A percentile compares a stretch with the other conserved stretches of the same genome.
These are phyloP conservation scores for Pythium vanterpoolii DNA, from an alignment of 352 stramenopile species.

Conservation along the genomic window DNA sequence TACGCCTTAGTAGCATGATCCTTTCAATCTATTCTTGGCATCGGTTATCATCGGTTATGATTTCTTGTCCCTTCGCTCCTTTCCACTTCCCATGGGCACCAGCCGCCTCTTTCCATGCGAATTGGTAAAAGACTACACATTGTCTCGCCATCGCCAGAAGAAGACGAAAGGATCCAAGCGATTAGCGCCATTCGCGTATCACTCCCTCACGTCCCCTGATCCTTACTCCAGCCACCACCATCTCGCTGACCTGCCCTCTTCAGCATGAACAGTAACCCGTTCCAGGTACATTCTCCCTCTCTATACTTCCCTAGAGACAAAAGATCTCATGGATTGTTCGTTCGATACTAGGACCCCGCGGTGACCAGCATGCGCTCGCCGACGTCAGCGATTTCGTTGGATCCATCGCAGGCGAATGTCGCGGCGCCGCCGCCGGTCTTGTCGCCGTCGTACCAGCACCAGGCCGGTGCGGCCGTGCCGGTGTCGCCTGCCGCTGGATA, in stretches of 20 bases:
- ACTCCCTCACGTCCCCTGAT: background rate
- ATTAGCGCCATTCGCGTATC: background rate
- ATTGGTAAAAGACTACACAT: conserved; percentile 1
- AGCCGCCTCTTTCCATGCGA: background rate
- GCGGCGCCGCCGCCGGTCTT: conserved; percentile 39
- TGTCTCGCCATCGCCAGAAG: conserved; percentile 1
- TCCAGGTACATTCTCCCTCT: conserved; percentile 15
- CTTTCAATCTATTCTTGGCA: conserved; percentile 15
- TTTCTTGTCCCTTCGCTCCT: conserved; percentile 10
- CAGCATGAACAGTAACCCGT: conserved; percentile 28
- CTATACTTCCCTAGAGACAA: background rate
- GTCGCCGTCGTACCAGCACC: conserved; percentile 35
- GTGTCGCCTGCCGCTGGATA: too few species aligned
- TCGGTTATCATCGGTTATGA: conserved; percentile 23
- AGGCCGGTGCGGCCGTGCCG: conserved; percentile 21
- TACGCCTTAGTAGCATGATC: background rate
- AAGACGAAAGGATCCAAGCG: too few species aligned
- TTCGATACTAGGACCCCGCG: conserved; percentile 18
- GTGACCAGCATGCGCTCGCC: conserved; percentile 26
- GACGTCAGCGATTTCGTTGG: conserved; percentile 15
- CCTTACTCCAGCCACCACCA: background rate
- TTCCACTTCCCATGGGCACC: conserved; percentile 19
- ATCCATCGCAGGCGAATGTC: conserved; percentile 24
- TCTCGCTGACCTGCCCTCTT: background rate
- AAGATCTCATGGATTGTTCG: background rate